A percentile compares a stretch with the other conserved stretches of the same genome.
phyloP scores from a whole-genome alignment of 2,329 filamentous ascomycete species.

The Neonectria magnoliae region DNA sequence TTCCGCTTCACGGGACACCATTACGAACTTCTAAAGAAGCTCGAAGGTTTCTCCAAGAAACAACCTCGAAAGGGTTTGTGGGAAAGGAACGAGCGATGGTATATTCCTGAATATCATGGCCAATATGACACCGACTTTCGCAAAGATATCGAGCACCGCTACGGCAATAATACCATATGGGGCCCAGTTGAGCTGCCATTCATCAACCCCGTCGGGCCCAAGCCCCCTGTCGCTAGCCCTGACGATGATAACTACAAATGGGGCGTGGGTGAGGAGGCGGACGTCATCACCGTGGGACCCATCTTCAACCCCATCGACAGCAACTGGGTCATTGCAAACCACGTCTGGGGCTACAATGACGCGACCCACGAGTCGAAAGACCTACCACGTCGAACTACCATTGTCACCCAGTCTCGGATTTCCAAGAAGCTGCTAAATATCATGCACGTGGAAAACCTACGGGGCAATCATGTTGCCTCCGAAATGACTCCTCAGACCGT shows the following conservation, averaged over 20 bases:
- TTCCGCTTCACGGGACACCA: conserved; percentile 82
- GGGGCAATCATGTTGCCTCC: conserved; percentile 79
- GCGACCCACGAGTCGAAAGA: conserved; percentile 59
- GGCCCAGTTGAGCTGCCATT: conserved; percentile 69
- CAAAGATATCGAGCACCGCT: conserved; percentile 65
- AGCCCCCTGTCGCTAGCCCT: conserved; percentile 67
- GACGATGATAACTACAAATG: conserved; percentile 76
- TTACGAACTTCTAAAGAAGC: conserved; percentile 78
- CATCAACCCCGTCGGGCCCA: conserved; percentile 69
- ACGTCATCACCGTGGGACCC: conserved; percentile 79
- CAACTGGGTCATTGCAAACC: conserved; percentile 76
- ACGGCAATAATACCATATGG: conserved; percentile 71
- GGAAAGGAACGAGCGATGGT: conserved; percentile 79
- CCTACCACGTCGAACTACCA: conserved; percentile 78
- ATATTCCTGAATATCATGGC: conserved; percentile 75
- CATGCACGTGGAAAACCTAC: conserved; percentile 81
- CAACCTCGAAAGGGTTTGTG: conserved; percentile 78
- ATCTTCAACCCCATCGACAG: conserved; percentile 80
- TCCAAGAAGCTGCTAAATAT: conserved; percentile 76
- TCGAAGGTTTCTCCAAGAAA: conserved; percentile 69
- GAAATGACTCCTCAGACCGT: conserved; percentile 83
- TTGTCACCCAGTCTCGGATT: conserved; percentile 79
- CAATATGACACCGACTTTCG: conserved; percentile 75
- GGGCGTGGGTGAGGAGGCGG: conserved; percentile 80
- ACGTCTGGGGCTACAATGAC: conserved; percentile 73